Conservation (phyloP, 2,329 filamentous ascomycete species). For the Fusarium redolens region DNA sequence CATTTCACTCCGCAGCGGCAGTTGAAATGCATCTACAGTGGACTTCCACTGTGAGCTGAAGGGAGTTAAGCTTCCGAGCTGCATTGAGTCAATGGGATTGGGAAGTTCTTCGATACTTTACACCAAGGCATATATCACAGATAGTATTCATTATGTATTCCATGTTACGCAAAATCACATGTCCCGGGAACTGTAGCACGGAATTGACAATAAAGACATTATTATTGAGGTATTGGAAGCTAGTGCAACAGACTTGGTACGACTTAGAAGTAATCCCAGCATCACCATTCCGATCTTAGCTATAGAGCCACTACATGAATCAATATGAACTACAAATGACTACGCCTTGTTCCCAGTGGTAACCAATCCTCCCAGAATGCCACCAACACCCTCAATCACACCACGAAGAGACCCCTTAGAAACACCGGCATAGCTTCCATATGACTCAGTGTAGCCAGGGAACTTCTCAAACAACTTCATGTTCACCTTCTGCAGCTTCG, state of each 20-base stretch:
- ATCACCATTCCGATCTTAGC: background rate
- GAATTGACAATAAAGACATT: background rate
- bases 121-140: background rate
- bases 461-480: conserved; percentile 12
- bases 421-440: conserved; percentile 21
- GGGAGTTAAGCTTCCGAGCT: background rate
- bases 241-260: too few relatives aligned
- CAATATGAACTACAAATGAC: rapidly evolving
- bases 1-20: background rate
- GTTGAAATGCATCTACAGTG: background rate
- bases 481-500: background rate
- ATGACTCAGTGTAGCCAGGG: conserved; percentile 9
- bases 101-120: background rate
- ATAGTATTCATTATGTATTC: background rate
- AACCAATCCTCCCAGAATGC: conserved; percentile 3
- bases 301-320: rapidly evolving
- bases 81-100: background rate
- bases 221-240: background rate
- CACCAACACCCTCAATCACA: background rate
- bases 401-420: conserved; percentile 5
- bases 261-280: background rate
- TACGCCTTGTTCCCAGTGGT: background rate
- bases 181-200: background rate
- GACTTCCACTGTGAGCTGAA: background rate
- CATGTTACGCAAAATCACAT: background rate